Evolutionary conservation across 2,329 filamentous ascomycete species (phyloP).

Genomic region (Monosporascus sp.): DNA sequence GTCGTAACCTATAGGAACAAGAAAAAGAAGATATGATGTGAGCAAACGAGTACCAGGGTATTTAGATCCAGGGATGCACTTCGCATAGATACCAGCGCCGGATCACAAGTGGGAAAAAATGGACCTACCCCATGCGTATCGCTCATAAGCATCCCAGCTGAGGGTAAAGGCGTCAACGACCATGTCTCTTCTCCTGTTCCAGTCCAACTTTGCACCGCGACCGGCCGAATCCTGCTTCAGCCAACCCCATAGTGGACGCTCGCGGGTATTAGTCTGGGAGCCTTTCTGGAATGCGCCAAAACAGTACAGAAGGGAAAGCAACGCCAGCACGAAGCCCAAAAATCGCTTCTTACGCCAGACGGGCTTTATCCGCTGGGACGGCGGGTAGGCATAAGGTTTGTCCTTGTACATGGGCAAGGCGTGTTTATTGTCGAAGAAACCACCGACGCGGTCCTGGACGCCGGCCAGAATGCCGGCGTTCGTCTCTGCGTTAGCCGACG

Average conservation of each 20-base stretch:
- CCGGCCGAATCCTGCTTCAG: constrained; percentile 42
- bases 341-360: constrained; percentile 61
- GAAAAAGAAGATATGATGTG: constrained; percentile 1
- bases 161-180: constrained; percentile 87
- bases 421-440: constrained; percentile 55
- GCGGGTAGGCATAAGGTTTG: constrained; percentile 76
- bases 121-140: constrained; percentile 84
- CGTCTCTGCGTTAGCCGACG: constrained; percentile 17
- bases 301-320: constrained; percentile 61
- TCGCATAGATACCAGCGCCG: too few species aligned
- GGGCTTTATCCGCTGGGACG: constrained; percentile 52
- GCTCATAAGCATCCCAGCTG: constrained; percentile 90
- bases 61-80: too few species aligned
- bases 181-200: constrained; percentile 69
- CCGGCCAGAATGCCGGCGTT: constrained; percentile 38
- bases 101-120: neutral
- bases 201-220: constrained; percentile 51
- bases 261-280: constrained; percentile 29
- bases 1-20: constrained; percentile 58
- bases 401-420: constrained; percentile 96
- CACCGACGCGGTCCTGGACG: constrained; percentile 58
- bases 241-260: constrained; percentile 51
- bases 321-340: constrained; percentile 48
- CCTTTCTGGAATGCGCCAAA: constrained; percentile 53
- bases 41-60: too few species aligned